These are phyloP conservation scores for Dactylella cylindrospora DNA, from an alignment of 2,329 filamentous ascomycete species.

Conservation along the genomic window DNA sequence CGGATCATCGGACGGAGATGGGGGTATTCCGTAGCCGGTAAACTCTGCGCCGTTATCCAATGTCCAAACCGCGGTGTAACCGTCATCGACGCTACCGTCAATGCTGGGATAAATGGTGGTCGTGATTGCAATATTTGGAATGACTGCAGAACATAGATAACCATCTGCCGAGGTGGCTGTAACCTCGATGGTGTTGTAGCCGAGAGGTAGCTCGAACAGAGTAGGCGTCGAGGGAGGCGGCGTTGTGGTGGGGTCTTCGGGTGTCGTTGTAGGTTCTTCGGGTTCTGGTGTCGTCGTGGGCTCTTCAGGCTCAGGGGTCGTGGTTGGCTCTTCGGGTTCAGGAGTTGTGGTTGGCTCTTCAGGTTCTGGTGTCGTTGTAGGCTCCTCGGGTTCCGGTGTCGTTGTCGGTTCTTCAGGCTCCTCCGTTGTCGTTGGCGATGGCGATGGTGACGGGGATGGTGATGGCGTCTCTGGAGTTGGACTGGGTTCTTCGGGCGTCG, in stretches of 20 bases:
- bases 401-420: not conserved
- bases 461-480: not conserved
- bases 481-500: not conserved
- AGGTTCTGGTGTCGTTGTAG: not conserved
- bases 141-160: constrained; percentile 6
- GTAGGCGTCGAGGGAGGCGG: not conserved
- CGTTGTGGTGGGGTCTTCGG: constrained; percentile 5
- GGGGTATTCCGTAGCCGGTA: not conserved
- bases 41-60: not conserved
- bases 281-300: not conserved
- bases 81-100: not conserved
- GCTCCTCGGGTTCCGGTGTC: not conserved
- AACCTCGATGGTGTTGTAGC: constrained; percentile 23
- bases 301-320: not conserved
- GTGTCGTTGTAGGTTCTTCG: not conserved
- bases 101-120: constrained; percentile 22
- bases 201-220: constrained; percentile 13
- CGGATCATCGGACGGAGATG: not conserved
- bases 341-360: not conserved
- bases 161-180: constrained; percentile 2
- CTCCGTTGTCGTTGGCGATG: not conserved
- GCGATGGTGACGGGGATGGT: not conserved
- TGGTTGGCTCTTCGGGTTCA: not conserved
- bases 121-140: not conserved
- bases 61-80: constrained; percentile 24